These are phyloP conservation scores for Dryadomyces quercus-mongolicae DNA, from an alignment of 2,329 filamentous ascomycete genomes.

Conservation along the genomic window DNA sequence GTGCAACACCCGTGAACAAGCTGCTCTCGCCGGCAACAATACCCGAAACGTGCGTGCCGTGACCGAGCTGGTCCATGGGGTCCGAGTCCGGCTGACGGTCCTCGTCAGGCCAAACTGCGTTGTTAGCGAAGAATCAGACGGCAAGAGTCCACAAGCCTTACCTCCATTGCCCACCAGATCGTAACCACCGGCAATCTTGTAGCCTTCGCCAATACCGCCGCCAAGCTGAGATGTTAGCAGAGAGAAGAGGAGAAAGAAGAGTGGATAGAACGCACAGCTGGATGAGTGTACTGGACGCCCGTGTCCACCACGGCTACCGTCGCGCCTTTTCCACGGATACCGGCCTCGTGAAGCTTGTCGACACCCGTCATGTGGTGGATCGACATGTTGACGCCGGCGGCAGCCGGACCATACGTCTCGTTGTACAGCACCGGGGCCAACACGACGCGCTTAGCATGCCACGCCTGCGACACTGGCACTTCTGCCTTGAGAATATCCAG, in stretches of 20 bases:
- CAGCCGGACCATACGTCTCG: conserved; percentile 1
- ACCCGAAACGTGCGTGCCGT: conserved; percentile 16
- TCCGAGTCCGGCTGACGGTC: conserved; percentile 9
- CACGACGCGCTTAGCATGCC: conserved; percentile 3
- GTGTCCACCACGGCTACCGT: conserved; percentile 11
- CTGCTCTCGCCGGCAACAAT: conserved; percentile 14
- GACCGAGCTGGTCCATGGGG: conserved; percentile 12
- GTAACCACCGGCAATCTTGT: conserved; percentile 14
- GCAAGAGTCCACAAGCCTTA: not conserved
- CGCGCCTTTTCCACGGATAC: conserved; percentile 11
- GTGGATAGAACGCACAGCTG: conserved; percentile 4
- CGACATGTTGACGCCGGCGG: conserved; percentile 5
- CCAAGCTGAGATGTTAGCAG: conserved; percentile 15
- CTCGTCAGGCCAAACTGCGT: not conserved
- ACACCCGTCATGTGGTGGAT: conserved; percentile 12
- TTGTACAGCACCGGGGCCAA: conserved; percentile 1
- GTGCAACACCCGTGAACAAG: not conserved
- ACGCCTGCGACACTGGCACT: conserved; percentile 3
- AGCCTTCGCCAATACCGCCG: conserved; percentile 13
- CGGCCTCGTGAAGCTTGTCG: conserved; percentile 10
- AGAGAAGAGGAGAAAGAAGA: no score
- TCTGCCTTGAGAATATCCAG: conserved; percentile 4
- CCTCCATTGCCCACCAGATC: conserved; percentile 14
- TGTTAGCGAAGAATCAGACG: not conserved
- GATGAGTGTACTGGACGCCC: conserved; percentile 9